Percentiles rank a stretch among this genome's conserved stretches.
Conservation (phyloP, 1,139 yeast genomes). For the Yamadazyma epiphylla region DNA sequence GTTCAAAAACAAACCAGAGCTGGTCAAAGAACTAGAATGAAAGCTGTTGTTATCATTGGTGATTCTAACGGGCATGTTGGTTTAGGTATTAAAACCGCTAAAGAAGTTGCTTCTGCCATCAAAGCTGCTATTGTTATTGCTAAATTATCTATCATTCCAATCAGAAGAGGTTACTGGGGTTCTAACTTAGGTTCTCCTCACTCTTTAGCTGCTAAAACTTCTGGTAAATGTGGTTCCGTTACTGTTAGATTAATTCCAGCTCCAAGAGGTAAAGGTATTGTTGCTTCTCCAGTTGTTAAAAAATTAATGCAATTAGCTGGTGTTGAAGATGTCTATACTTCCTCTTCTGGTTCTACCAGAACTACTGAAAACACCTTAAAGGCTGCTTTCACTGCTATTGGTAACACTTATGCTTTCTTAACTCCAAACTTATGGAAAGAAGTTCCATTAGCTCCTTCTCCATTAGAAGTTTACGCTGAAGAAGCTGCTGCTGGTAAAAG, state of each 20-base stretch:
- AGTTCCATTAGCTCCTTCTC: slow-evolving; percentile 80
- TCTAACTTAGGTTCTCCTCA: slow-evolving; percentile 99
- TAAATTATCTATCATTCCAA: slow-evolving; percentile 97
- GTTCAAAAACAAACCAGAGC: slow-evolving; percentile 99
- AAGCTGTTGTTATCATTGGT: slow-evolving; percentile 99
- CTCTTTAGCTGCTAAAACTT: slow-evolving; percentile 95
- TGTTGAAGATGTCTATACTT: slow-evolving; percentile 98
- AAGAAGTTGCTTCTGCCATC: slow-evolving; percentile 99
- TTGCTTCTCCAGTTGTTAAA: slow-evolving; percentile 99
- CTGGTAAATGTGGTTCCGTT: slow-evolving; percentile 99
- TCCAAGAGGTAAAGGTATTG: slow-evolving; percentile 99
- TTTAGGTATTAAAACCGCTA: slow-evolving; percentile 99
- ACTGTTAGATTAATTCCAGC: slow-evolving; percentile 98
- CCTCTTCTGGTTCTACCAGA: slow-evolving; percentile 99
- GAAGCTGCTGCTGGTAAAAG: slow-evolving; percentile 75
- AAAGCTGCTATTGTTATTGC: slow-evolving; percentile 99
- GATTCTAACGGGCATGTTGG: slow-evolving; percentile 99
- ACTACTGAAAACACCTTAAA: slow-evolving; percentile 99
- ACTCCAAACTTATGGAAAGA: slow-evolving; percentile 99
- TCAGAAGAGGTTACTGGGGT: slow-evolving; percentile 99
- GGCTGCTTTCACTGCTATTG: slow-evolving; percentile 99
- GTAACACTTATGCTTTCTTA: slow-evolving; percentile 99
- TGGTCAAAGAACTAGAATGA: slow-evolving; percentile 99
- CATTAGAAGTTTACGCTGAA: slow-evolving; percentile 90
- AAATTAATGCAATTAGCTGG: slow-evolving; percentile 99